These are phyloP conservation scores for Talaromyces sp. DNA, from an alignment of 2,329 filamentous ascomycete species.

Conservation along the genomic window DNA sequence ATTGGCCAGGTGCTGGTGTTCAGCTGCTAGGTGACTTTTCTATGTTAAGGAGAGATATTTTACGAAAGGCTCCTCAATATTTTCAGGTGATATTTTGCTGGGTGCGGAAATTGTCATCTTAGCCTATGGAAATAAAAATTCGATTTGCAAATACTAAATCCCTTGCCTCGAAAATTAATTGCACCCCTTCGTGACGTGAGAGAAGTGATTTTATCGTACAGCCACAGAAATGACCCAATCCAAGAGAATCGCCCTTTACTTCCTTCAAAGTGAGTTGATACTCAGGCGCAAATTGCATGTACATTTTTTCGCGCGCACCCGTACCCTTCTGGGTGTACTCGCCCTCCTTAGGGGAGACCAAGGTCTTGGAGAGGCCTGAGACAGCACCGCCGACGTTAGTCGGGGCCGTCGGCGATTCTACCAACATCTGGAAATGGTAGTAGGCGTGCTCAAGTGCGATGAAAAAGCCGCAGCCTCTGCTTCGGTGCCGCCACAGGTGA, in stretches of 20 bases:
- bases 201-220: background rate
- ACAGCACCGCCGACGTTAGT: constrained; percentile 31
- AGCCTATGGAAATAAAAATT: no score
- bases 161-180: background rate
- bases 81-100: background rate
- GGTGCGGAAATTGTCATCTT: background rate
- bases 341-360: constrained; percentile 46
- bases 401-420: constrained; percentile 57
- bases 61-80: background rate
- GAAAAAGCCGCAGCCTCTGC: constrained; percentile 72
- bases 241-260: constrained; percentile 30
- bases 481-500: constrained; percentile 64
- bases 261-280: constrained; percentile 32
- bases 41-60: background rate
- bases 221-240: background rate
- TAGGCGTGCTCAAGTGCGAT: constrained; percentile 66
- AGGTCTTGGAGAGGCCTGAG: constrained; percentile 49
- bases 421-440: constrained; percentile 65
- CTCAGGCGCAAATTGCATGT: constrained; percentile 37
- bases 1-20: background rate
- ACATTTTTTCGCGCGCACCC: constrained; percentile 27
- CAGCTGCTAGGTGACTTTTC: background rate
- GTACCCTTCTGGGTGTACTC: constrained; percentile 22
- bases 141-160: background rate
- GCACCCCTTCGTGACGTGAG: background rate